These are phyloP conservation scores for Cyclospora cayetanensis DNA, from an alignment of 169 alveolate species.

Conservation along the genomic window DNA sequence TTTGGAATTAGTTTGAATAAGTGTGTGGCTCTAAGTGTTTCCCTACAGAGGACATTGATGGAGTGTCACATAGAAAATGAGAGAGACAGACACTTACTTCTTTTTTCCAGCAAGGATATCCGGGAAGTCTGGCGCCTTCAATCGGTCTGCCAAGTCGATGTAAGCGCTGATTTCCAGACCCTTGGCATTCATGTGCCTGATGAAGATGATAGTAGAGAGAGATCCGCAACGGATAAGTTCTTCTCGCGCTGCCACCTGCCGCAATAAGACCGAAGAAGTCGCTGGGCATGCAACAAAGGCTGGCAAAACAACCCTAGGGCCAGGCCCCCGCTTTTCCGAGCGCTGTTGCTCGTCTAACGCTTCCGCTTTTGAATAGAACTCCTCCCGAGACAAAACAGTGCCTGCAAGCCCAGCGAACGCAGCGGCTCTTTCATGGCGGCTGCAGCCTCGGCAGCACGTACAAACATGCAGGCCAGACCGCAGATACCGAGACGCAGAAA, in stretches of 20 bases:
- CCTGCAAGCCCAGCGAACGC: conserved; percentile 59
- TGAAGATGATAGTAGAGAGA: conserved; percentile 90
- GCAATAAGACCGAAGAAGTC: conserved; percentile 73
- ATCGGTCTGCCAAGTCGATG: conserved; percentile 91
- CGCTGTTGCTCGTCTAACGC: neutral
- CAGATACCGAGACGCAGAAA: no score
- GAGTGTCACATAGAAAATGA: no score
- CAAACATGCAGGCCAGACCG: no score
- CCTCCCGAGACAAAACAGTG: conserved; percentile 26
- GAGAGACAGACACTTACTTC: no score
- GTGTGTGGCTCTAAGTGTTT: no score
- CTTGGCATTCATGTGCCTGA: conserved; percentile 85
- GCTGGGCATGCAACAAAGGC: neutral
- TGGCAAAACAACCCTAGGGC: neutral
- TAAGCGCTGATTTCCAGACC: conserved; percentile 89
- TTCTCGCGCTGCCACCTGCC: conserved; percentile 88
- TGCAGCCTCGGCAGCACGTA: no score
- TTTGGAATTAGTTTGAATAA: no score
- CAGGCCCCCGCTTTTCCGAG: neutral
- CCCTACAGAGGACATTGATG: no score
- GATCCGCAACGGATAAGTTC: conserved; percentile 89
- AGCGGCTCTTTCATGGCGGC: neutral
- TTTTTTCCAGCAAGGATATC: conserved; percentile 83
- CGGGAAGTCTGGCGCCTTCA: conserved; percentile 90
- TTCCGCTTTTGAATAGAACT: conserved; percentile 65